Evolutionary conservation across 805 yeast genomes (phyloP), one percentile per base, ranked within the genome.

Genomic region (Cyberlindnera amylophila): DNA sequence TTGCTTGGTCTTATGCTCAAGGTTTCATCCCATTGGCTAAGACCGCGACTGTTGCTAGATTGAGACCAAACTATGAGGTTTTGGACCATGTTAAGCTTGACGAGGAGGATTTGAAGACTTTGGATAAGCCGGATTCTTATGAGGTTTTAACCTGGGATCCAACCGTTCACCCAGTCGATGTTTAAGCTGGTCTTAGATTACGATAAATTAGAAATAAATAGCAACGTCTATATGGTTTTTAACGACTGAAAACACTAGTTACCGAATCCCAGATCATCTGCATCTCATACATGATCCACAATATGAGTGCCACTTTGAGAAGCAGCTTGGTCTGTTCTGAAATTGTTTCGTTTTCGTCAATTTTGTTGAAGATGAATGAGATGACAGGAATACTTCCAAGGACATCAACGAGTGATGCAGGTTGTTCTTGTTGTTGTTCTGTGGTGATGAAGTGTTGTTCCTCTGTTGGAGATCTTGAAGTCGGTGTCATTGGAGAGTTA

Each of bases 231-330:
- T n/a, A n/a, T n/a, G n/a, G n/a, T 21, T 6, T 21, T 9, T 21
- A 21, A 9, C 24, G 24, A 27, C 19, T 16, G 26, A 43, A 38
- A 2, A 43, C 21, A 3, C 38, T 15, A 16, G 26, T 23, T 15
- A 52, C 9, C 6, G 47, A 28, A 6, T 53, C 53, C 6, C 38
- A 12, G 9, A 54, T 11, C 15, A 40, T 19, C 26, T 52, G 70
- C 59, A 51, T 55, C 61, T 50, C 65, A 54, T 52, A 66, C 51
- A 31, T 65, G 60, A 34, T 60, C 56, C 52, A 63, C 50, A 52
- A 54, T 50, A 32, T 54, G 45, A 52, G 57, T 57, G 63, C 60
- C 13, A 39, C 12, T 27, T 46, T 50, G 29, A 46, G 21, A 11
- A 44, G 28, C 2, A 43, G 35, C 38, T 51, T 53, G 6, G 41